A percentile compares a stretch with the other conserved stretches of the same genome.
Conservation (phyloP, 2,329 filamentous ascomycete genomes). For the Botrytis aclada region DNA sequence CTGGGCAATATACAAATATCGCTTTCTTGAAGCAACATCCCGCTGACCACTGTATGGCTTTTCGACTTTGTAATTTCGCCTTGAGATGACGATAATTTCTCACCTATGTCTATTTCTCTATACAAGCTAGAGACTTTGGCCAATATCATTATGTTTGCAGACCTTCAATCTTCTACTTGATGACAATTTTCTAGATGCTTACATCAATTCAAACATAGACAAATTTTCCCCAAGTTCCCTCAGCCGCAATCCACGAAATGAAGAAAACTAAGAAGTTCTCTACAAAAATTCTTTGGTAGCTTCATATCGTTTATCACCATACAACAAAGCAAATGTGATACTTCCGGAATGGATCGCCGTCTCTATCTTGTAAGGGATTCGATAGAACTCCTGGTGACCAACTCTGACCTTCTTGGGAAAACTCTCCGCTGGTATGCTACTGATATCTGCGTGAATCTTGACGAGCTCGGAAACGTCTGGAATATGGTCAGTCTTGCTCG, state of each 20-base stretch:
- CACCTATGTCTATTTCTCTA: not conserved
- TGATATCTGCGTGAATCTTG: conserved; percentile 8
- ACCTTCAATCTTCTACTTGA: not conserved
- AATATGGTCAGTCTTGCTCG: not conserved
- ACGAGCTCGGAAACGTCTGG: not conserved
- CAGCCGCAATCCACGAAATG: not conserved
- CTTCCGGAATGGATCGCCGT: not conserved
- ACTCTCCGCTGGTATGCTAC: not conserved
- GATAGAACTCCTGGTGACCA: not conserved
- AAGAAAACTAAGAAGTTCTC: not conserved
- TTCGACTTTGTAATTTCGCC: not conserved
- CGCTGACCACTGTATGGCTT: not conserved
- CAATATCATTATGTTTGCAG: not conserved
- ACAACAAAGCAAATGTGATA: not conserved
- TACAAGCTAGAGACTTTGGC: not conserved
- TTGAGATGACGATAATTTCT: not conserved
- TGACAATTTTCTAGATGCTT: not conserved
- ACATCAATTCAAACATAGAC: not conserved
- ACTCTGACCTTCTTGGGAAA: not conserved
- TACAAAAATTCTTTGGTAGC: conserved; percentile 1
- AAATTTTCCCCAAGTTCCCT: not conserved
- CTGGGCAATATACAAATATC: not conserved
- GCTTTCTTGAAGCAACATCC: not conserved
- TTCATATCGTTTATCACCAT: not conserved
- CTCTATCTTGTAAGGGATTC: not conserved